Percentiles rank a stretch among this genome's conserved stretches.
These are phyloP conservation scores for Fomitopsis schrenkii DNA, from an alignment of 1,284 basidiomycete genomes.

Conservation along the genomic window DNA sequence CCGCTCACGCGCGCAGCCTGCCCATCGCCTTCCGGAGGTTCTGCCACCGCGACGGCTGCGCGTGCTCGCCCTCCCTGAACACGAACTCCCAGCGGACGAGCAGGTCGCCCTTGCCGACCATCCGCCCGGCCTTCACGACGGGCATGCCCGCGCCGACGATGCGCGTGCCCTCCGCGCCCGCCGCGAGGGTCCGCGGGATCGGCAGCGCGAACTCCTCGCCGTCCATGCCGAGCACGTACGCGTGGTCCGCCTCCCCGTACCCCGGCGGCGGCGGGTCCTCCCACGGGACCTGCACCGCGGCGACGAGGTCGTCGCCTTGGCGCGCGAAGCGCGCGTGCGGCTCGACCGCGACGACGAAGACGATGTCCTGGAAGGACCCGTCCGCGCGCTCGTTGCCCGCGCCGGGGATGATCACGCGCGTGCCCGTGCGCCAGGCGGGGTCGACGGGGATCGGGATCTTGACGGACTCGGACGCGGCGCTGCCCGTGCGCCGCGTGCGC, in stretches of 20 bases:
- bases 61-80: constrained; percentile 24
- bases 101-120: constrained; percentile 73
- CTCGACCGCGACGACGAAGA: constrained; percentile 77
- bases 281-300: constrained; percentile 68
- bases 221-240: constrained; percentile 67
- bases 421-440: constrained; percentile 70
- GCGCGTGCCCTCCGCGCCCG: constrained; percentile 59
- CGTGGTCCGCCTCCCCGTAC: constrained; percentile 36
- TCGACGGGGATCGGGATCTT: constrained; percentile 73
- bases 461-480: constrained; percentile 65
- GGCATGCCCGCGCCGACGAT: constrained; percentile 84
- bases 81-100: constrained; percentile 51
- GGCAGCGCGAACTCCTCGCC: constrained; percentile 59
- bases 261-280: constrained; percentile 50
- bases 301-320: constrained; percentile 68
- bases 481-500: constrained; percentile 37
- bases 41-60: constrained; percentile 25
- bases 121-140: constrained; percentile 52
- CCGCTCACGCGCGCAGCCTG: constrained; percentile 2
- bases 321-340: constrained; percentile 69
- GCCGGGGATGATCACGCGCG: constrained; percentile 70
- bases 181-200: constrained; percentile 63
- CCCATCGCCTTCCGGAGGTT: constrained; percentile 27
- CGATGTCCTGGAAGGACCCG: constrained; percentile 70
- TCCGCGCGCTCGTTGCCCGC: constrained; percentile 75